A percentile compares a stretch with the other conserved stretches of the same genome.
These are phyloP conservation scores for Euptelea pleiosperma DNA, from an alignment of 164 flowering plant genomes.

Conservation along the genomic window DNA sequence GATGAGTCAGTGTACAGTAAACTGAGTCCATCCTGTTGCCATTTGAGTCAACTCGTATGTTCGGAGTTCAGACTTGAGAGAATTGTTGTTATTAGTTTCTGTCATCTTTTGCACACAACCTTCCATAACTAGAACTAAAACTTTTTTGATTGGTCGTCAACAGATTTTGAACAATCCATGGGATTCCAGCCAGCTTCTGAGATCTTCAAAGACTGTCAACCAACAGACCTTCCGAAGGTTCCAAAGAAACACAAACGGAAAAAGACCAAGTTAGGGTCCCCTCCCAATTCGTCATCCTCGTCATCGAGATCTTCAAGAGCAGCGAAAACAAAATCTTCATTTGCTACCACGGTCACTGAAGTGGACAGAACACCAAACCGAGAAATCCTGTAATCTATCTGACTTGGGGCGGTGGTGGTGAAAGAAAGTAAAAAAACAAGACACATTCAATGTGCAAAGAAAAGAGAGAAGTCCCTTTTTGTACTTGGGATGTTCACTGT, in stretches of 20 bases:
- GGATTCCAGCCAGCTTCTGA: constrained; percentile 20
- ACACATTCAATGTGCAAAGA: neutral
- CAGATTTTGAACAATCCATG: constrained; percentile 35
- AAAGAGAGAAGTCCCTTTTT: neutral
- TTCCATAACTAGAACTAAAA: too few relatives aligned
- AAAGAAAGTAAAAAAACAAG: neutral
- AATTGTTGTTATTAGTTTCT: too few relatives aligned
- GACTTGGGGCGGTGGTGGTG: neutral
- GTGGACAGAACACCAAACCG: neutral
- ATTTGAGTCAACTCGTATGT: too few relatives aligned
- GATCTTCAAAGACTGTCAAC: constrained; percentile 19
- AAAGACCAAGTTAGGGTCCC: constrained; percentile 16
- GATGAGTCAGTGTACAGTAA: too few relatives aligned
- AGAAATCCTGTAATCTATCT: neutral
- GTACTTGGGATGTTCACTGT: constrained; percentile 4
- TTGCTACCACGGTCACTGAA: neutral
- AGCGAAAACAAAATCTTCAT: constrained; percentile 11
- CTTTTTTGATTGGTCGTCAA: neutral
- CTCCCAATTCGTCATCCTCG: constrained; percentile 15
- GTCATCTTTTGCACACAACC: too few relatives aligned
- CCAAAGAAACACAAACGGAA: constrained; percentile 26
- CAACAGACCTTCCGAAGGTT: constrained; percentile 21
- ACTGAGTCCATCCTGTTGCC: too few relatives aligned
- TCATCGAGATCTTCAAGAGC: constrained; percentile 13
- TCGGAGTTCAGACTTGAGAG: too few relatives aligned